Conservation (phyloP, 176 grass and related monocot species). For the Eragrostis nindensis region DNA sequence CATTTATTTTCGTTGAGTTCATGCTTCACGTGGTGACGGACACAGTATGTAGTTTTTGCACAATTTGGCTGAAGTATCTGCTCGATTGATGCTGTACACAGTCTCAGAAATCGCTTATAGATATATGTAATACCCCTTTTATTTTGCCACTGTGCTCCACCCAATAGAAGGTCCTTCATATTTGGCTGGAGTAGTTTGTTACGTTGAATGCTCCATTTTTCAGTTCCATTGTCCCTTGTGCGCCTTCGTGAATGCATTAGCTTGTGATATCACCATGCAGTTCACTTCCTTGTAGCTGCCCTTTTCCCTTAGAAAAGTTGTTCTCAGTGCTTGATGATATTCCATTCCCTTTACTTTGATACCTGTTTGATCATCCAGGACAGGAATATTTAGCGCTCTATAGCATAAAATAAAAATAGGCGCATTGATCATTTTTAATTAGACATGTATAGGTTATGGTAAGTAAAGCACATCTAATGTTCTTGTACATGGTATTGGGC, state of each 20-base stretch:
- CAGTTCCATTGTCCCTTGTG: not conserved
- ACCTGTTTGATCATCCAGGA: not conserved
- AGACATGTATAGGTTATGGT: constrained; percentile 1
- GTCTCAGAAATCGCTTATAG: not conserved
- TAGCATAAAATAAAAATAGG: not conserved
- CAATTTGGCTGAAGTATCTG: not conserved
- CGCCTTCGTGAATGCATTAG: not conserved
- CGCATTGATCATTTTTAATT: not conserved
- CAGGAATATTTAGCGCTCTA: not conserved
- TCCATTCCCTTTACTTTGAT: not conserved
- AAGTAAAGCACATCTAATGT: not conserved
- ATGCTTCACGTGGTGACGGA: not conserved
- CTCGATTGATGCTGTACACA: not conserved
- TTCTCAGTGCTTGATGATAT: not conserved
- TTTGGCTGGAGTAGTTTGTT: no score
- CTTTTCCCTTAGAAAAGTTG: not conserved
- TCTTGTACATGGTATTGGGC: not conserved
- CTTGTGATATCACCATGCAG: not conserved
- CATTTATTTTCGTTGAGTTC: not conserved
- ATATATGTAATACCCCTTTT: not conserved
- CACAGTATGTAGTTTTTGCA: not conserved
- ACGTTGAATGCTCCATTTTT: not conserved
- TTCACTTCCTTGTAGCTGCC: not conserved
- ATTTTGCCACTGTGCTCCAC: not conserved
- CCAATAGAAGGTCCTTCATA: not conserved